Evolutionary conservation across 768 basidiomycete species (phyloP).

Genomic region (Lactifluus echinatus): DNA sequence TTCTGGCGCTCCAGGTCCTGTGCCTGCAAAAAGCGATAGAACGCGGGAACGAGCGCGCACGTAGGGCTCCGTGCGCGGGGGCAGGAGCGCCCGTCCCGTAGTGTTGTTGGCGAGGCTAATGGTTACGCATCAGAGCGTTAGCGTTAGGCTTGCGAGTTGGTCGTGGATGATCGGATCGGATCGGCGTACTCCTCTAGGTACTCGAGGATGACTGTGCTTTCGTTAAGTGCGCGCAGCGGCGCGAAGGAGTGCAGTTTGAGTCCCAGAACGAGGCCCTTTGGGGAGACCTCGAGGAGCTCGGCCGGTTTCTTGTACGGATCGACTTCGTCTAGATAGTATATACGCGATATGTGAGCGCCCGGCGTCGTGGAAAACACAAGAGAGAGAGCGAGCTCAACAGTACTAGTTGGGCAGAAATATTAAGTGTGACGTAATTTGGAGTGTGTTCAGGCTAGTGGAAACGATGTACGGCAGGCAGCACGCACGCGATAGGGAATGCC

Average conservation of each 20-base stretch:
- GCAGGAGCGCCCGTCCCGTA: slow-evolving; percentile 34
- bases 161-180: no score
- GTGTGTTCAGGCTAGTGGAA: no score
- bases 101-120: background rate
- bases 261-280: slow-evolving; percentile 74
- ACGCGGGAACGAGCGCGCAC: slow-evolving; percentile 65
- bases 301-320: slow-evolving; percentile 77
- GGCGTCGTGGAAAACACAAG: background rate
- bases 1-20: slow-evolving; percentile 47
- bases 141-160: background rate
- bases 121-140: no score
- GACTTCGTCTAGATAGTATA: slow-evolving; percentile 63
- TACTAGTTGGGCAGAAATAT: no score
- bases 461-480: no score
- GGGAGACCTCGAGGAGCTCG: slow-evolving; percentile 72
- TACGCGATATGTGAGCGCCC: no score
- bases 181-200: slow-evolving; percentile 70
- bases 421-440: no score
- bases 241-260: slow-evolving; percentile 44
- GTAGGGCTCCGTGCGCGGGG: slow-evolving; percentile 51
- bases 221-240: slow-evolving; percentile 60
- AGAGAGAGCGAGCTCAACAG: background rate
- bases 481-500: slow-evolving; percentile 61
- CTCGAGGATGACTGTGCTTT: slow-evolving; percentile 73
- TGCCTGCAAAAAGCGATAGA: slow-evolving; percentile 68